A percentile compares a stretch with the other conserved stretches of the same genome.
phyloP scores from a whole-genome alignment of 192 early-diverging fungal species.

The Rhizophagus prolifer region DNA sequence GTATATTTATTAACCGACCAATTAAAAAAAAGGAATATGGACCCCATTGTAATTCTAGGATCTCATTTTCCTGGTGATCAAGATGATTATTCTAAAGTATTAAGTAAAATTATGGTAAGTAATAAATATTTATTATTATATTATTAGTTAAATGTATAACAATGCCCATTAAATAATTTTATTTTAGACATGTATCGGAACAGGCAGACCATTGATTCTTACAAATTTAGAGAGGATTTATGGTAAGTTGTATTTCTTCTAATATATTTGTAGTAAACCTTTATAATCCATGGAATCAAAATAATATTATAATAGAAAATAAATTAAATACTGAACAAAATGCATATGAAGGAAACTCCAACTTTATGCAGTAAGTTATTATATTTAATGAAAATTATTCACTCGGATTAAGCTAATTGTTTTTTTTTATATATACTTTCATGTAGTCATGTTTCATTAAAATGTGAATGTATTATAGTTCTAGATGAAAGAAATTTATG shows the following conservation, averaged over 20 bases:
- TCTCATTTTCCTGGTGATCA: constrained; percentile 25
- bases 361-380: constrained; percentile 12
- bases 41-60: constrained; percentile 22
- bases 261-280: constrained; percentile 1
- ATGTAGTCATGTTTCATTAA: background rate
- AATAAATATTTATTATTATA: background rate
- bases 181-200: constrained; percentile 23
- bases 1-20: constrained; percentile 7
- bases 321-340: no score
- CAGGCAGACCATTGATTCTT: constrained; percentile 26
- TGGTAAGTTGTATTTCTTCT: background rate
- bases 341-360: background rate
- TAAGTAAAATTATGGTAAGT: constrained; percentile 25
- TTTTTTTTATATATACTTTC: no score
- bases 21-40: background rate
- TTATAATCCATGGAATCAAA: constrained; percentile 30
- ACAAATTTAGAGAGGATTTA: constrained; percentile 26
- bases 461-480: constrained; percentile 19
- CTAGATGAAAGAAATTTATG: constrained; percentile 13
- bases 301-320: constrained; percentile 6
- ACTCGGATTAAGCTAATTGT: no score
- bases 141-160: no score
- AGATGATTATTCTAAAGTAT: constrained; percentile 24
- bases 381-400: no score
- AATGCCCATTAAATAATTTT: background rate